Evolutionary conservation across 495 filamentous ascomycete species (phyloP).

Genomic region (Paragyromitra xinjiangensis): DNA sequence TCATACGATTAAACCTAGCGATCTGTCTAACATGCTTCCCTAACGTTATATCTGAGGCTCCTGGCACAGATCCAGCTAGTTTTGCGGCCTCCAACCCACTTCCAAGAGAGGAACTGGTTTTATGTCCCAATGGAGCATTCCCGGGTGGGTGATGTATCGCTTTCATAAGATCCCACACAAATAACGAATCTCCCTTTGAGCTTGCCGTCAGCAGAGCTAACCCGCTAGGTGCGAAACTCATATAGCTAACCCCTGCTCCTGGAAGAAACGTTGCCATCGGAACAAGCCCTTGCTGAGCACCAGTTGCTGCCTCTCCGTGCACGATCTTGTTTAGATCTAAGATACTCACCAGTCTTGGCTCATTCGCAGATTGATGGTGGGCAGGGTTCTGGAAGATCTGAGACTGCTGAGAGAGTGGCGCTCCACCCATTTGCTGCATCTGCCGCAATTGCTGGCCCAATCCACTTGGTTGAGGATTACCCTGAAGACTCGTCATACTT

Average conservation of each 20-base stretch:
- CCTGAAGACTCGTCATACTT: slow-evolving; percentile 43
- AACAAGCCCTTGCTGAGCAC: slow-evolving; percentile 57
- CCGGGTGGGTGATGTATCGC: slow-evolving; percentile 54
- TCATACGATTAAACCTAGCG: slow-evolving; percentile 86
- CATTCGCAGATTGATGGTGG: slow-evolving; percentile 60
- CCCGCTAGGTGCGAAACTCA: slow-evolving; percentile 88
- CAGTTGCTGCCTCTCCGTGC: slow-evolving; percentile 55
- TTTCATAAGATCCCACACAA: slow-evolving; percentile 92
- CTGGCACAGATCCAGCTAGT: slow-evolving; percentile 28
- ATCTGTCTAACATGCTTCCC: slow-evolving; percentile 78
- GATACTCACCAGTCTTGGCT: slow-evolving; percentile 84
- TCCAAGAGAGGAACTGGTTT: slow-evolving; percentile 33
- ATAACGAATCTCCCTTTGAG: slow-evolving; percentile 89
- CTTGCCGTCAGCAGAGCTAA: slow-evolving; percentile 86
- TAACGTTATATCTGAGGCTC: slow-evolving; percentile 53
- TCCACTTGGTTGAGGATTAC: slow-evolving; percentile 51
- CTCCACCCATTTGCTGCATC: slow-evolving; percentile 54
- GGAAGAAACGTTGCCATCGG: slow-evolving; percentile 82
- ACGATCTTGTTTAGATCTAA: slow-evolving; percentile 75
- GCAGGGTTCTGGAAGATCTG: slow-evolving; percentile 39
- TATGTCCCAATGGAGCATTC: slow-evolving; percentile 34
- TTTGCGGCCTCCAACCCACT: slow-evolving; percentile 18
- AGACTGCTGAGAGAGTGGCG: slow-evolving; percentile 47
- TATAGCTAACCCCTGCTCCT: slow-evolving; percentile 85
- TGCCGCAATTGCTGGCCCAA: slow-evolving; percentile 56